A percentile compares a stretch with the other conserved stretches of the same genome.
These are phyloP conservation scores for Leptographium lundbergii DNA, from an alignment of 2,329 filamentous ascomycete genomes.

Conservation along the genomic window DNA sequence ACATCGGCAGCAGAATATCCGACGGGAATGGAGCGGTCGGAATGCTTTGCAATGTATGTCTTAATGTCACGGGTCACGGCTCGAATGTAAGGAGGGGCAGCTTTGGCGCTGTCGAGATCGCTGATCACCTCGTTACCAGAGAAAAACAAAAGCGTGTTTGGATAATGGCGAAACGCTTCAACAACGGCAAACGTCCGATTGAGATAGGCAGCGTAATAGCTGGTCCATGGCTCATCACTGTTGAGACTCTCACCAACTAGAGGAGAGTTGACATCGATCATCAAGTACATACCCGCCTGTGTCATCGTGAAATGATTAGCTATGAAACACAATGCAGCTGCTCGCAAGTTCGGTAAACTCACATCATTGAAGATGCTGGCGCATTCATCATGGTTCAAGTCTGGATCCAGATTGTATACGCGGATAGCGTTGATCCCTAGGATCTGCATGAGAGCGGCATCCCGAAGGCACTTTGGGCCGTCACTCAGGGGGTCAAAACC, in stretches of 20 bases:
- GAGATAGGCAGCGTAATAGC: slow-evolving; percentile 47
- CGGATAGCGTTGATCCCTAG: slow-evolving; percentile 55
- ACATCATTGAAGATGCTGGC: slow-evolving; percentile 55
- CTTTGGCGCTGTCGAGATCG: slow-evolving; percentile 43
- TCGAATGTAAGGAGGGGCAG: slow-evolving; percentile 57
- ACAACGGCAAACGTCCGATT: slow-evolving; percentile 56
- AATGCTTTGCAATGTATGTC: slow-evolving; percentile 63
- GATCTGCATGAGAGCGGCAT: slow-evolving; percentile 53
- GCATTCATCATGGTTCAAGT: slow-evolving; percentile 54
- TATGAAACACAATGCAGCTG: neutral
- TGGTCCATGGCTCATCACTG: slow-evolving; percentile 37
- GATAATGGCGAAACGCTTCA: slow-evolving; percentile 54
- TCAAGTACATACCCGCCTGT: slow-evolving; percentile 54
- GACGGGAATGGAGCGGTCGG: slow-evolving; percentile 57
- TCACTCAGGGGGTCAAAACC: slow-evolving; percentile 49
- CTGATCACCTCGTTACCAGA: slow-evolving; percentile 71
- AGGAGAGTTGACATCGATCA: slow-evolving; percentile 57
- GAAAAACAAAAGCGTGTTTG: slow-evolving; percentile 61
- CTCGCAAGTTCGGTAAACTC: slow-evolving; percentile 9
- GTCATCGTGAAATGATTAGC: neutral
- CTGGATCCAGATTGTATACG: slow-evolving; percentile 55
- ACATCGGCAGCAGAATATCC: slow-evolving; percentile 76
- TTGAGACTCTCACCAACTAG: slow-evolving; percentile 44
- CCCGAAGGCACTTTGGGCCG: slow-evolving; percentile 44
- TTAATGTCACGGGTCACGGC: slow-evolving; percentile 70